A percentile compares a stretch with the other conserved stretches of the same genome.
These are phyloP conservation scores for Russula dissimulans DNA, from an alignment of 768 basidiomycete species.

Conservation along the genomic window DNA sequence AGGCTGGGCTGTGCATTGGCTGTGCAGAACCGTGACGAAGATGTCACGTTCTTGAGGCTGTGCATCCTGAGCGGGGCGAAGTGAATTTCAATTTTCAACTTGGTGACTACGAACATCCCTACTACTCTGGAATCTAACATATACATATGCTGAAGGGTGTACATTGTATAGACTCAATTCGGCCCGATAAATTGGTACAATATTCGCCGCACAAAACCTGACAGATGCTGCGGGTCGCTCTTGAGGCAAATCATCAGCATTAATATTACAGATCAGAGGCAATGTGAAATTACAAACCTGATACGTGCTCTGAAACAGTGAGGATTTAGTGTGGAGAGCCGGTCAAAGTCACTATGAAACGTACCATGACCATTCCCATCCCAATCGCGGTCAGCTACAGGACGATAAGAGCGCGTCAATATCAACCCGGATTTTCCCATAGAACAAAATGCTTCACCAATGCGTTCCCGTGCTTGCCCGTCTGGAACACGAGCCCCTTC, in stretches of 20 bases:
- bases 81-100: too few species aligned
- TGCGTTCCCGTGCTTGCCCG: conserved; percentile 60
- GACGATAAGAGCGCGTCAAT: background rate
- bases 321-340: background rate
- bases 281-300: conserved; percentile 34
- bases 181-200: conserved; percentile 87
- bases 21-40: background rate
- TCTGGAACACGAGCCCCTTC: conserved; percentile 63
- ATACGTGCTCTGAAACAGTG: conserved; percentile 38
- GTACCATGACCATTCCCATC: conserved; percentile 88
- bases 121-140: too few species aligned
- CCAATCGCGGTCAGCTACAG: conserved; percentile 56
- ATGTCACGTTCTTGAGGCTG: too few species aligned
- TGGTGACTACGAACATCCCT: too few species aligned
- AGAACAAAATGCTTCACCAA: conserved; percentile 30
- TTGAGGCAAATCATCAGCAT: conserved; percentile 17
- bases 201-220: conserved; percentile 69
- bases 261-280: background rate
- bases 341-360: conserved; percentile 22
- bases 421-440: background rate
- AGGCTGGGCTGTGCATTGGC: too few species aligned
- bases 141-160: too few species aligned
- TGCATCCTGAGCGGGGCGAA: too few species aligned
- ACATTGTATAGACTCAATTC: conserved; percentile 35
- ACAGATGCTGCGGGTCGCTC: conserved; percentile 73